These are phyloP conservation scores for Hippophae rhamnoides DNA, from an alignment of 306 rosid genomes.

Conservation along the genomic window DNA sequence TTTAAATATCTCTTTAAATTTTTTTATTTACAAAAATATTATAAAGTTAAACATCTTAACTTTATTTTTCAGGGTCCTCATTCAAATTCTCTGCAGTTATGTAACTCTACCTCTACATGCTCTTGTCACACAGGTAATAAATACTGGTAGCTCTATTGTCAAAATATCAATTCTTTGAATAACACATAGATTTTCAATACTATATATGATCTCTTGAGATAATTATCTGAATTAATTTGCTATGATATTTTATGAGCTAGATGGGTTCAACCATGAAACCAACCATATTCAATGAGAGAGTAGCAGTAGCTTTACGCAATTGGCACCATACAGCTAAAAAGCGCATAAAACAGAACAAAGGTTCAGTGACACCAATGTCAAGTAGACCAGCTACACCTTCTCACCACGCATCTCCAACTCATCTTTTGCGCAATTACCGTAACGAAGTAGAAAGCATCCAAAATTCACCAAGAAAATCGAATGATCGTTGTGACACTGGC, in stretches of 20 bases:
- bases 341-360: conserved; percentile 45
- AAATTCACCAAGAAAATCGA: conserved; percentile 29
- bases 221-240: too few relatives aligned
- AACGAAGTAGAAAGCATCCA: conserved; percentile 44
- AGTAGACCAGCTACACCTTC: conserved; percentile 46
- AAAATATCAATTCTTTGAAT: too few relatives aligned
- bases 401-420: conserved; percentile 45
- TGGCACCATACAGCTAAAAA: conserved; percentile 71
- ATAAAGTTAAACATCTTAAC: neutral
- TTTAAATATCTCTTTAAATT: neutral
- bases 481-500: conserved; percentile 26
- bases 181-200: too few relatives aligned
- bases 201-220: too few relatives aligned
- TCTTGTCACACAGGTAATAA: conserved; percentile 72
- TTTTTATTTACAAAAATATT: neutral
- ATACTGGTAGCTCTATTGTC: too few relatives aligned
- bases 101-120: conserved; percentile 90
- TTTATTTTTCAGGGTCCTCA: conserved; percentile 35
- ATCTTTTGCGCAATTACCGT: conserved; percentile 42
- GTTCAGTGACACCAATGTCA: conserved; percentile 37
- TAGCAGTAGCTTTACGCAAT: conserved; percentile 50
- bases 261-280: conserved; percentile 86
- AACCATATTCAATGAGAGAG: conserved; percentile 70
- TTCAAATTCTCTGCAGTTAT: conserved; percentile 81
- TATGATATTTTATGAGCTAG: conserved; percentile 21